A percentile compares a stretch with the other conserved stretches of the same genome.
These are phyloP conservation scores for Verticillium zaregamsianum DNA, from an alignment of 2,329 filamentous ascomycete species.

Conservation along the genomic window DNA sequence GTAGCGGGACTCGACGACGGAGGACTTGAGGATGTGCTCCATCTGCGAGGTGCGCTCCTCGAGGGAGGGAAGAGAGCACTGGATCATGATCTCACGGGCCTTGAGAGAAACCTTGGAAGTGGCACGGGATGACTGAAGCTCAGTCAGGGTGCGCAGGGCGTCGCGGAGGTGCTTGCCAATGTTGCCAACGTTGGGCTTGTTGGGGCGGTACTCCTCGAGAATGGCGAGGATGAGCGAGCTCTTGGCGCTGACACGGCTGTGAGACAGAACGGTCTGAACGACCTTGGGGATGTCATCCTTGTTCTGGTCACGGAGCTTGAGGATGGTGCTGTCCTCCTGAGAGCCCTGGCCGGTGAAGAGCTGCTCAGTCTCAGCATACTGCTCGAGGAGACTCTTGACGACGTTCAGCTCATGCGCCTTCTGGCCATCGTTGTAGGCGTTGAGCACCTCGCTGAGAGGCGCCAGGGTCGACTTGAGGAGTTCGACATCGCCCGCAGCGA, in stretches of 20 bases:
- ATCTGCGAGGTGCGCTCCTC: conserved; percentile 95
- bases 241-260: conserved; percentile 89
- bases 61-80: conserved; percentile 91
- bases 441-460: conserved; percentile 74
- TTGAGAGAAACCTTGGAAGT: conserved; percentile 97
- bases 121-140: conserved; percentile 74
- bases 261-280: conserved; percentile 85
- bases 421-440: conserved; percentile 78
- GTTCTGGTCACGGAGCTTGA: conserved; percentile 92
- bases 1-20: conserved; percentile 94
- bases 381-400: conserved; percentile 72
- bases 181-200: conserved; percentile 85
- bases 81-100: conserved; percentile 94
- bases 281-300: conserved; percentile 86
- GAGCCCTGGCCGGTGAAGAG: conserved; percentile 81
- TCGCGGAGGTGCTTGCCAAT: conserved; percentile 84
- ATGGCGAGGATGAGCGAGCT: conserved; percentile 90
- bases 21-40: conserved; percentile 96
- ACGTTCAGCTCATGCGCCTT: conserved; percentile 86
- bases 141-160: conserved; percentile 78
- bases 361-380: conserved; percentile 79
- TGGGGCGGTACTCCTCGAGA: conserved; percentile 89
- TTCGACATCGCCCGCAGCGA: conserved; percentile 67
- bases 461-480: conserved; percentile 68
- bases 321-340: conserved; percentile 89